Conservation (phyloP, 2,329 filamentous ascomycete genomes). For the Ophiognomonia clavigignenti-juglandacearum region DNA sequence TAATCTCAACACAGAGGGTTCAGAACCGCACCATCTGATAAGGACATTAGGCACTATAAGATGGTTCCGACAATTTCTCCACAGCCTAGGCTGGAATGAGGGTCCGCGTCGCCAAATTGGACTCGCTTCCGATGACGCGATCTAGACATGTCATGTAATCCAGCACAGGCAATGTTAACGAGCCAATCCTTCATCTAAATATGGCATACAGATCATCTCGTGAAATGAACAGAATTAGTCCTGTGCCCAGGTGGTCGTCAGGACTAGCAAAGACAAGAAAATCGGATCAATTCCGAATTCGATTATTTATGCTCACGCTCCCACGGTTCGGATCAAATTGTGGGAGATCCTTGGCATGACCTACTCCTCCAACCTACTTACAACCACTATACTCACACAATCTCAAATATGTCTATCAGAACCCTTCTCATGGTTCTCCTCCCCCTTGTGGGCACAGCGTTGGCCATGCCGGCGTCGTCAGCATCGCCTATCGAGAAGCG, state of each 20-base stretch:
- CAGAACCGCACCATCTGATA: no score
- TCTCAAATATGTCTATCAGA: background rate
- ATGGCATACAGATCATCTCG: background rate
- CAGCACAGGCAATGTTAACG: background rate
- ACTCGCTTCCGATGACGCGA: background rate
- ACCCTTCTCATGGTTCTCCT: background rate
- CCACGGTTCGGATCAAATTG: background rate
- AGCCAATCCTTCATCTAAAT: background rate
- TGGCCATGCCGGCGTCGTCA: constrained; percentile 1
- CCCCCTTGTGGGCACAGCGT: background rate
- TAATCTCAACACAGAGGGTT: no score
- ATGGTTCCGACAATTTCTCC: background rate
- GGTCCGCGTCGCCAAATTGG: background rate
- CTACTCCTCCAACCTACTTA: no score
- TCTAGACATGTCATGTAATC: background rate
- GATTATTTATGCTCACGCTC: background rate
- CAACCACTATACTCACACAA: no score
- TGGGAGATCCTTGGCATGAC: background rate
- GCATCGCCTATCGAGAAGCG: constrained; percentile 17
- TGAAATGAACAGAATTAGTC: background rate
- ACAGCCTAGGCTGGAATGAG: background rate
- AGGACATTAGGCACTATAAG: background rate
- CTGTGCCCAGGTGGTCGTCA: background rate
- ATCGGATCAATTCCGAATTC: background rate
- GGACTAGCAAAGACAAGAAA: background rate